These are phyloP conservation scores for Orbilia quercus DNA, from an alignment of 2,329 filamentous ascomycete genomes.

Conservation along the genomic window DNA sequence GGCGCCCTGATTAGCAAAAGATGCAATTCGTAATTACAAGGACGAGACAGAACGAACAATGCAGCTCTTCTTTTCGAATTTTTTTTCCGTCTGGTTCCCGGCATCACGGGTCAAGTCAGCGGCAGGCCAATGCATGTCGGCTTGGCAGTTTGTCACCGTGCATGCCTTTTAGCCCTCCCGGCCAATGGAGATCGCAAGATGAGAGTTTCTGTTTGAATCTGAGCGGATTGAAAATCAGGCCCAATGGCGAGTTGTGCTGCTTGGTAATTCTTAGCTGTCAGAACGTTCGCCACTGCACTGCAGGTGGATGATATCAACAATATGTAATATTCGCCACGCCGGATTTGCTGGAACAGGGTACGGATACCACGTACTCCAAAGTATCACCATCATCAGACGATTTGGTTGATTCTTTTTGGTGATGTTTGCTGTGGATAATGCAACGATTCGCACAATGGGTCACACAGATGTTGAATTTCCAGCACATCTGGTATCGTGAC, in stretches of 20 bases:
- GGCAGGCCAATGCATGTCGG: slow-evolving; percentile 30
- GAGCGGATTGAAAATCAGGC: slow-evolving; percentile 33
- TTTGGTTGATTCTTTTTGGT: not conserved
- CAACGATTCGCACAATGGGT: not conserved
- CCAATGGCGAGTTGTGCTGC: slow-evolving; percentile 35
- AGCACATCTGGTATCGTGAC: slow-evolving; percentile 11
- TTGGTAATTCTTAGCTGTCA: slow-evolving; percentile 19
- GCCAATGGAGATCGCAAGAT: slow-evolving; percentile 40
- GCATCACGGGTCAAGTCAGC: slow-evolving; percentile 35
- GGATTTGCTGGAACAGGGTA: not conserved
- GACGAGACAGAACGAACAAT: slow-evolving; percentile 26
- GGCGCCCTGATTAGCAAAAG: slow-evolving; percentile 6
- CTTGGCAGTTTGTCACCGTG: slow-evolving; percentile 49
- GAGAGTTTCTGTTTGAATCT: not conserved
- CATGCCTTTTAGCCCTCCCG: slow-evolving; percentile 9
- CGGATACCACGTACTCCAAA: too few relatives aligned
- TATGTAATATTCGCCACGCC: not conserved
- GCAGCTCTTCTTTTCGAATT: too few relatives aligned
- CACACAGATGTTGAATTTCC: not conserved
- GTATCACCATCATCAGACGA: not conserved
- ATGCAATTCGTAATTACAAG: slow-evolving; percentile 13
- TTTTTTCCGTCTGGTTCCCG: slow-evolving; percentile 21
- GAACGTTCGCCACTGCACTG: not conserved
- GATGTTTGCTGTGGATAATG: slow-evolving; percentile 10
- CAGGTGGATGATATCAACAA: too few relatives aligned